These are phyloP conservation scores for Candida koratica DNA, from an alignment of 805 yeast species.

Conservation along the genomic window DNA sequence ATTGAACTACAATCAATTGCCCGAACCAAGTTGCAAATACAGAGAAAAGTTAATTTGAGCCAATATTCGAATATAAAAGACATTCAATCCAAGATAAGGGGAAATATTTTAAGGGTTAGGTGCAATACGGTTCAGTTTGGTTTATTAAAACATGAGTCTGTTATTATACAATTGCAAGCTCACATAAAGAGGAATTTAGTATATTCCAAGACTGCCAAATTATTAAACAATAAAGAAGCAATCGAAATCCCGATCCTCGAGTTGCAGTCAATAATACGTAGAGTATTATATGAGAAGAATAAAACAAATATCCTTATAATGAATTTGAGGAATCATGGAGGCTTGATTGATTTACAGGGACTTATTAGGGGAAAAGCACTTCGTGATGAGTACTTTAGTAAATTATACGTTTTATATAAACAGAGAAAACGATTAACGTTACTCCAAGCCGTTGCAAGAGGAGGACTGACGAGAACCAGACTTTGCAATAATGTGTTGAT, in stretches of 20 bases:
- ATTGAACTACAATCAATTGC: constrained; percentile 39
- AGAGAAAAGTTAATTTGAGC: constrained; percentile 9
- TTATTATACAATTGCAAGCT: constrained; percentile 38
- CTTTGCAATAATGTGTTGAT: constrained; percentile 42
- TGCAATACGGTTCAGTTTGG: constrained; percentile 11
- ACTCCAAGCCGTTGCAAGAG: constrained; percentile 43
- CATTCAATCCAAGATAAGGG: constrained; percentile 46
- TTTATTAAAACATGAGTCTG: constrained; percentile 13
- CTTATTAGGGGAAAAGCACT: constrained; percentile 33
- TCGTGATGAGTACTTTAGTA: constrained; percentile 23
- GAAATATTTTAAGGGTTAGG: constrained; percentile 26
- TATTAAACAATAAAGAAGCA: constrained; percentile 20
- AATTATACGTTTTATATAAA: constrained; percentile 9
- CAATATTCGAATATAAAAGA: constrained; percentile 21
- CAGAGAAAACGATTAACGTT: constrained; percentile 19
- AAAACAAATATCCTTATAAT: constrained; percentile 18
- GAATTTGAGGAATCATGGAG: constrained; percentile 15
- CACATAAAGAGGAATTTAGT: constrained; percentile 22
- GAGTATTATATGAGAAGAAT: constrained; percentile 19
- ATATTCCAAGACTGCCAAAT: constrained; percentile 17
- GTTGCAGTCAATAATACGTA: constrained; percentile 31
- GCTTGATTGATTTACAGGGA: constrained; percentile 34
- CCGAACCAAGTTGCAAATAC: constrained; percentile 21
- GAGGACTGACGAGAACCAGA: constrained; percentile 40
- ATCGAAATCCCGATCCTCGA: constrained; percentile 22